Evolutionary conservation across 2,329 filamentous ascomycete species (phyloP).

Genomic region (Conoideocrella luteorostrata): DNA sequence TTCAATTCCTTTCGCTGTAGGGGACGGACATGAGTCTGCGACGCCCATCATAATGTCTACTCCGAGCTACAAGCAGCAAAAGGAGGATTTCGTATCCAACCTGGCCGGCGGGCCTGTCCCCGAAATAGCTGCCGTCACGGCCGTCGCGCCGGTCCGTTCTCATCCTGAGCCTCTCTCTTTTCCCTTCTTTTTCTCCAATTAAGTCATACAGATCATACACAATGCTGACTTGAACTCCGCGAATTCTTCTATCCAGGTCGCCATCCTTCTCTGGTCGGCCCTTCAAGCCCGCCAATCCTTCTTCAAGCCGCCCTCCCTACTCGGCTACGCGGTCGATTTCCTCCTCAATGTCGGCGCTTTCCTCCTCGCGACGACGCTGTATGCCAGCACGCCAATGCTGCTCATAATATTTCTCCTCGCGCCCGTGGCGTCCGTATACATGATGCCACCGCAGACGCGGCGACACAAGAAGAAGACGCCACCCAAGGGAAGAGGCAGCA

Average conservation of each 20-base stretch:
- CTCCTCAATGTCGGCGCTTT: slow-evolving; percentile 78
- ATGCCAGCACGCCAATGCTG: slow-evolving; percentile 66
- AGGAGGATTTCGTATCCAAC: slow-evolving; percentile 93
- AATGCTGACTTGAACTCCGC: no score
- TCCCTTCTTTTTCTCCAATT: neutral
- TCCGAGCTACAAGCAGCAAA: slow-evolving; percentile 75
- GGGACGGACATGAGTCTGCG: neutral
- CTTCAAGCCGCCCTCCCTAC: slow-evolving; percentile 67
- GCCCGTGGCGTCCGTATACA: slow-evolving; percentile 60
- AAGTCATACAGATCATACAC: no score
- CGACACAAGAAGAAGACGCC: slow-evolving; percentile 15
- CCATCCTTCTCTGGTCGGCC: slow-evolving; percentile 80
- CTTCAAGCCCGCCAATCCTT: slow-evolving; percentile 78
- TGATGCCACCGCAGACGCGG: slow-evolving; percentile 39
- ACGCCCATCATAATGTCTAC: slow-evolving; percentile 26
- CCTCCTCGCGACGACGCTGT: slow-evolving; percentile 80
- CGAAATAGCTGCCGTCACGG: slow-evolving; percentile 83
- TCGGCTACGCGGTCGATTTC: slow-evolving; percentile 73
- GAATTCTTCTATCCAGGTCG: no score
- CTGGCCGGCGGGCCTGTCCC: slow-evolving; percentile 73
- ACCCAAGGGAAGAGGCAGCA: neutral
- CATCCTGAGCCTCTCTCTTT: neutral
- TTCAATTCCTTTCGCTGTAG: no score
- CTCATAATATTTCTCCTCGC: slow-evolving; percentile 68
- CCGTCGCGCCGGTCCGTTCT: slow-evolving; percentile 68